Percentiles rank a stretch among this genome's conserved stretches.
phyloP scores from a whole-genome alignment of 2,329 filamentous ascomycete genomes.

The Epicoccum sorghinum region DNA sequence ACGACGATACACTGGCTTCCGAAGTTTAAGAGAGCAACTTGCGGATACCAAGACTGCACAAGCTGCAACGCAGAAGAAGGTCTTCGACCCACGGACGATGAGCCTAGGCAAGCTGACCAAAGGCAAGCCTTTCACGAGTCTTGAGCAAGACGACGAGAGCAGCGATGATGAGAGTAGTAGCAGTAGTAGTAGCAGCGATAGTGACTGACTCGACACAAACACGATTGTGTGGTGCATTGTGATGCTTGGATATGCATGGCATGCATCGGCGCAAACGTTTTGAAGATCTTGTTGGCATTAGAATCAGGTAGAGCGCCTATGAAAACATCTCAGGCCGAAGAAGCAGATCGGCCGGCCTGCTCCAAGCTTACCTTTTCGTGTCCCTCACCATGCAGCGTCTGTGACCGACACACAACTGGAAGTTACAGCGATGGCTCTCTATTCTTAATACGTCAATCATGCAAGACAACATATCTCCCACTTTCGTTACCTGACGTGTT shows the following conservation, averaged over 20 bases:
- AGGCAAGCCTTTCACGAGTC: not conserved
- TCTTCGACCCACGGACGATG: constrained; percentile 20
- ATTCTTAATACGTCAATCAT: too few species aligned
- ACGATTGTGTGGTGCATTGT: constrained; percentile 27
- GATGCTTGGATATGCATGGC: not conserved
- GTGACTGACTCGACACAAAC: not conserved
- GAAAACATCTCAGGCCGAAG: not conserved
- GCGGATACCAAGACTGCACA: constrained; percentile 17
- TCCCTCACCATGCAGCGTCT: too few species aligned
- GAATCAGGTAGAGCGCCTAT: not conserved
- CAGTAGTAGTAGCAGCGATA: constrained; percentile 20
- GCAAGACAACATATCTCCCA: too few species aligned
- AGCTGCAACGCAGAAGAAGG: constrained; percentile 8
- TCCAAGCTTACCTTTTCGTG: too few species aligned
- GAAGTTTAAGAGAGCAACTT: constrained; percentile 20
- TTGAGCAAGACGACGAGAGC: constrained; percentile 11
- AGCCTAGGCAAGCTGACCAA: constrained; percentile 14
- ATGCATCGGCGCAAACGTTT: not conserved
- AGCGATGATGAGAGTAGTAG: constrained; percentile 18
- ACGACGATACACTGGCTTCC: constrained; percentile 19
- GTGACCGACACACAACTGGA: too few species aligned
- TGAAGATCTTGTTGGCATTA: not conserved
- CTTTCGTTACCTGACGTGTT: too few species aligned
- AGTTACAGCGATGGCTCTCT: too few species aligned
- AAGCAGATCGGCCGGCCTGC: not conserved